A percentile compares a stretch with the other conserved stretches of the same genome.
phyloP scores from a whole-genome alignment of 805 yeast genomes.

The Metschnikowia shivogae region DNA sequence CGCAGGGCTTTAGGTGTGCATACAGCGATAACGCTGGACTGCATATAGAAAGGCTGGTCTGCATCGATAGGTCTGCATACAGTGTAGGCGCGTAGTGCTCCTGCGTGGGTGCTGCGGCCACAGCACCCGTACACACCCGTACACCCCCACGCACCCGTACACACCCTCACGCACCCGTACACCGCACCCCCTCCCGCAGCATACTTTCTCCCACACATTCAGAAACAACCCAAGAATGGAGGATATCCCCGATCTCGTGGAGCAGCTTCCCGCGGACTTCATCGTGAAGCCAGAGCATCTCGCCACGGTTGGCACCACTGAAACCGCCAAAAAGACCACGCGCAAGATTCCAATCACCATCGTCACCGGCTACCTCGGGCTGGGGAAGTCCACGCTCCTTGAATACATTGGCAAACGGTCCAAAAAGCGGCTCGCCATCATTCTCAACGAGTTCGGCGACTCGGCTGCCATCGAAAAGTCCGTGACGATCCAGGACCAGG shows the following conservation, averaged over 20 bases:
- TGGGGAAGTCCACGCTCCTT: slow-evolving; percentile 87
- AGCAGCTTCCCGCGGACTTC: slow-evolving; percentile 21
- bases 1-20: no score
- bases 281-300: slow-evolving; percentile 13
- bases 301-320: slow-evolving; percentile 8
- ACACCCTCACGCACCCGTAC: no score
- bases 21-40: no score
- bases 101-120: no score
- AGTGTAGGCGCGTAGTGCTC: no score
- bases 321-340: background rate
- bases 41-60: no score
- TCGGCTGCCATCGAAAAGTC: slow-evolving; percentile 86
- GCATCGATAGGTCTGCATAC: no score
- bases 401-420: slow-evolving; percentile 68
- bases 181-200: no score
- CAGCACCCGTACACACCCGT: no score
- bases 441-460: slow-evolving; percentile 89
- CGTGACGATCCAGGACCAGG: slow-evolving; percentile 59
- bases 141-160: no score
- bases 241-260: slow-evolving; percentile 34
- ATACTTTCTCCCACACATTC: no score
- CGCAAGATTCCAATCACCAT: slow-evolving; percentile 82
- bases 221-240: slow-evolving; percentile 8
- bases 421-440: slow-evolving; percentile 78
- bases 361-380: slow-evolving; percentile 90